Evolutionary conservation across 805 yeast species (phyloP).

Genomic region (Clavispora fructus): DNA sequence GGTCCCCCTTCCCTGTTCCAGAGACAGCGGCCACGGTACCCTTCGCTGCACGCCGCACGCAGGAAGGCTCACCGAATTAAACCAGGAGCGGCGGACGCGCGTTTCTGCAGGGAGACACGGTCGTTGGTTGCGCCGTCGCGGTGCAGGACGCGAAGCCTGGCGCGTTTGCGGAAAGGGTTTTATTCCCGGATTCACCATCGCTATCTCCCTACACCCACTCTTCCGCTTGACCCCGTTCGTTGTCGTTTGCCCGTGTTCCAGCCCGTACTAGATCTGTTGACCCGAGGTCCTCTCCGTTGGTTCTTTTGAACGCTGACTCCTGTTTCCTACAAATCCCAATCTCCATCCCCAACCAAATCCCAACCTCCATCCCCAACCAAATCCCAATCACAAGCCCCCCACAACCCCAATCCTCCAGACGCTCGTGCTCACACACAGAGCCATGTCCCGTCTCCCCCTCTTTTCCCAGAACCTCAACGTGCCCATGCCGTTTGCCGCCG

Average conservation of each 20-base stretch:
- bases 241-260: no score
- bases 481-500: conserved; percentile 6
- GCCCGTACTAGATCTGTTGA: not conserved
- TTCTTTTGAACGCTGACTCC: no score
- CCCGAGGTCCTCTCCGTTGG: not conserved
- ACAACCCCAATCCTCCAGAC: no score
- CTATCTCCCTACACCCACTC: not conserved
- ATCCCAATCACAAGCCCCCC: not conserved
- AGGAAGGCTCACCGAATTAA: no score
- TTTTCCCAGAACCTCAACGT: conserved; percentile 8
- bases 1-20: no score
- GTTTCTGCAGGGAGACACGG: conserved; percentile 13
- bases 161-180: conserved; percentile 9
- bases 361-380: not conserved
- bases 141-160: conserved; percentile 4
- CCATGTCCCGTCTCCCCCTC: conserved; percentile 9
- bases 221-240: not conserved
- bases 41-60: not conserved
- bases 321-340: no score
- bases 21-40: no score
- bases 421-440: no score
- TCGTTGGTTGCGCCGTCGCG: not conserved
- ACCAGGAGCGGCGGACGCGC: no score
- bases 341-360: no score
- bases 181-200: not conserved